Base-by-base conservation (phyloP, 805 yeast genomes). In the Candida ficus region DNA sequence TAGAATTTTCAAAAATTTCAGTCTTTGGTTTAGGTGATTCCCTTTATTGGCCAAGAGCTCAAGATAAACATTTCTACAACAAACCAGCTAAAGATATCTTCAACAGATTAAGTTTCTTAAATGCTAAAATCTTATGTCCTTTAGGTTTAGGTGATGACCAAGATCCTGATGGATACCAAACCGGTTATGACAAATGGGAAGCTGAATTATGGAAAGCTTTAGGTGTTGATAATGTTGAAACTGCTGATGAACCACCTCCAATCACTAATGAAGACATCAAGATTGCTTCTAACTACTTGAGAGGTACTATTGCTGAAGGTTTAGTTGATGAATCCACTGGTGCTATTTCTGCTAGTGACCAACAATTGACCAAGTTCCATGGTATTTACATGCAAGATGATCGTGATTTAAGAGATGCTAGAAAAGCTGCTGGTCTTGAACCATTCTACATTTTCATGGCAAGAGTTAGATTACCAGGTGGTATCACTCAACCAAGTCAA, bases 381-480 rank as follows among this genome's bases (percentile, higher is more conserved):
- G 98, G 98, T 67, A 88, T 89, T 52, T 91, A 91, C 63, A 88
- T 91, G 95, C 98, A 91, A 69, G 98, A 91, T 63, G 98, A 91
- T 62, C 86, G 98, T 70, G 98, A 91, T 64, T 71, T 91, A 44
- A 78, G 98, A 63, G 98, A 91, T 42, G 83, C 85, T 53, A 81
- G 97, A 59, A 91, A 90, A 67, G 77, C 86, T 35, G 87, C 85
- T 59, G 97, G 98, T 33, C 63, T 86, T 48, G 98, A 91, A 66
- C 98, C 98, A 14, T 95, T 95, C 37, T 91, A 86, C 63, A 75
- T 95, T n/a, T 91, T 91, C 66, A 91, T 91, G 98, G 90, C 89
- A 14, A 84, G 98, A 67, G 88, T 87, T 41, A 81, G 98, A 66
- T 71, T 91, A 53, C 96, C 98, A 33, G 97, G 96, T 55, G 95